Evolutionary conservation across 2,329 filamentous ascomycete species (phyloP), one percentile per base, ranked within the genome.

Genomic region (Hirsutella thompsonii): DNA sequence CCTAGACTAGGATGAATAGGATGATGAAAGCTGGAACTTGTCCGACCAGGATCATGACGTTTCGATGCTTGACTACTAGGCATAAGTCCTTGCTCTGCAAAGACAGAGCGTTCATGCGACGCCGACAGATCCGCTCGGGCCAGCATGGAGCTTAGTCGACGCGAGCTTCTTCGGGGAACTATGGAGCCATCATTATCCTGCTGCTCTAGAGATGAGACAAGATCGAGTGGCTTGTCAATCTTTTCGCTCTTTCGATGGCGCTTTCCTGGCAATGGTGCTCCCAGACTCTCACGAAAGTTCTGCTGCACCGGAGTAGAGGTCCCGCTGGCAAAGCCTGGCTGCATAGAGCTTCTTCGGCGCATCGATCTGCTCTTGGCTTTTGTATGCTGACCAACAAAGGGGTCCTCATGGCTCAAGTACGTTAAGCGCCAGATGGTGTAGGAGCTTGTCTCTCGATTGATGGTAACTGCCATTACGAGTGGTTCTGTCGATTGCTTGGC

Each of bases 101-200:
- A 93, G n/a, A 80, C 74, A 1, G 80, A 72, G 52, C 84, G 74
- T 50, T 94, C 88, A 48, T 90, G 84, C 14, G 82, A 92, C 9
- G 85, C 81, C 0, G 86, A 90, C 18, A 95, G 67, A 55, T 95
- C 90, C 26, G 85, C 83, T 52, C 90, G 74, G 14, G 89, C 89
- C 40, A 95, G 69, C 62, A 94, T 74, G 14, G 90, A 96, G 64
- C 92, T 98, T 20, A 96, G 83, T 39, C 92, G 77, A 35, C 92
- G 78, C 16, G 77, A 81, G 46, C 76, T 76, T 44, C 76, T 68
- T 39, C 76, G 64, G 0, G 70, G 70, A 11, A 68, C 67, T 14
- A 69, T 67, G n/a, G 59, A 55, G 10, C 64, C 68, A 42, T 72
- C 67, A 40, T 71, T 72, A 42, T 87, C 82, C 34, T 64, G 61